A percentile compares a stretch with the other conserved stretches of the same genome.
phyloP scores from a whole-genome alignment of 2,329 filamentous ascomycete genomes.

The Trichophyton schoenleinii region DNA sequence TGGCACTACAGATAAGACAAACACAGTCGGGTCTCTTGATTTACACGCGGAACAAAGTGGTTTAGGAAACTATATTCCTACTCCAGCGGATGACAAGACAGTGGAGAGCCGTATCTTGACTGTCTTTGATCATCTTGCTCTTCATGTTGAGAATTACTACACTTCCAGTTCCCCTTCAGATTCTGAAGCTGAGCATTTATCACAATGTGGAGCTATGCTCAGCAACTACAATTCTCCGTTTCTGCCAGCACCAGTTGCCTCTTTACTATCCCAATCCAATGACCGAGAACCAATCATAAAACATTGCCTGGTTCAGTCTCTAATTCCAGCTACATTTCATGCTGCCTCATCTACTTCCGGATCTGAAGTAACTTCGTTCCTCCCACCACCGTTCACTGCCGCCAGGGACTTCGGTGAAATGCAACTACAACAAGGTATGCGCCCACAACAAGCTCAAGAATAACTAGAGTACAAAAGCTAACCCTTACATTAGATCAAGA shows the following conservation, averaged over 20 bases:
- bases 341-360: background rate
- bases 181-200: background rate
- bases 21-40: background rate
- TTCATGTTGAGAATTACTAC: conserved; percentile 30
- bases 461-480: background rate
- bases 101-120: conserved; percentile 18
- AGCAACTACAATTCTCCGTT: conserved; percentile 15
- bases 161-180: background rate
- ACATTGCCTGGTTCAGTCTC: conserved; percentile 15
- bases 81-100: conserved; percentile 22
- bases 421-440: background rate
- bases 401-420: background rate
- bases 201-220: conserved; percentile 5
- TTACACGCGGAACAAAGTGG: background rate
- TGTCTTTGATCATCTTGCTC: conserved; percentile 23
- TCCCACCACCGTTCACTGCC: conserved; percentile 6
- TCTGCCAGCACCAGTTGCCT: conserved; percentile 12
- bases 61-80: conserved; percentile 16
- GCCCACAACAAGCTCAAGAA: no score
- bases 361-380: conserved; percentile 4
- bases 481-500: conserved; percentile 7
- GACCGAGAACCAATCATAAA: conserved; percentile 14
- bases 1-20: background rate
- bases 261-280: conserved; percentile 11
- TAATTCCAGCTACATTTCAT: conserved; percentile 15